Evolutionary conservation across 2,329 filamentous ascomycete genomes (phyloP).

Genomic region (Lachnellula hyalina): DNA sequence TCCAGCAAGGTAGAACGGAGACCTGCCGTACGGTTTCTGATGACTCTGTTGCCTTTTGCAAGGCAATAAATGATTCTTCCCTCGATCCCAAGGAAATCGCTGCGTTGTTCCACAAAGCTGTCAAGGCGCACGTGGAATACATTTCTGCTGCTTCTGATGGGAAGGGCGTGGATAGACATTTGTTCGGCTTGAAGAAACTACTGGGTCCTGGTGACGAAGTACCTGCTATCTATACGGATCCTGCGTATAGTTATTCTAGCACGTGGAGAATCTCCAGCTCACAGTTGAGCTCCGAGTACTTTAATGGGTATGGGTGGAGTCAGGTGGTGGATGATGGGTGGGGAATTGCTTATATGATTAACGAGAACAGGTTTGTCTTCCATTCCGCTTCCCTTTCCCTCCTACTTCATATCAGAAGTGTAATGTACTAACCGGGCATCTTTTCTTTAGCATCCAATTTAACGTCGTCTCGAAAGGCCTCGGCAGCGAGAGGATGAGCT

Average conservation of each 20-base stretch:
- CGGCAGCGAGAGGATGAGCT: slow-evolving; percentile 87
- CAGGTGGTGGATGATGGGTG: slow-evolving; percentile 96
- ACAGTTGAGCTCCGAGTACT: slow-evolving; percentile 93
- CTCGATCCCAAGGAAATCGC: slow-evolving; percentile 60
- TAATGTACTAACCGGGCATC: background rate
- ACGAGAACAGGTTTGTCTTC: slow-evolving; percentile 75
- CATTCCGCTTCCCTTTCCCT: background rate
- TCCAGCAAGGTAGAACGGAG: slow-evolving; percentile 94
- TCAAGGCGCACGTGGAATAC: slow-evolving; percentile 82
- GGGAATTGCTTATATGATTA: slow-evolving; percentile 99
- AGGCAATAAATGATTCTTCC: slow-evolving; percentile 69
- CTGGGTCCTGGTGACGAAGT: slow-evolving; percentile 74
- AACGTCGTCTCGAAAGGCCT: slow-evolving; percentile 94
- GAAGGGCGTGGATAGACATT: slow-evolving; percentile 88
- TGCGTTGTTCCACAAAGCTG: slow-evolving; percentile 74
- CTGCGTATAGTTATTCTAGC: slow-evolving; percentile 74
- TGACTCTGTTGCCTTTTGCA: slow-evolving; percentile 85
- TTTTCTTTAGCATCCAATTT: slow-evolving; percentile 72
- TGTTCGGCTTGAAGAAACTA: slow-evolving; percentile 95
- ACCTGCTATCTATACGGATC: slow-evolving; percentile 80
- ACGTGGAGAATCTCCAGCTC: slow-evolving; percentile 87
- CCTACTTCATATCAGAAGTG: background rate
- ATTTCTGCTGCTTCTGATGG: slow-evolving; percentile 85
- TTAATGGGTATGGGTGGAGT: slow-evolving; percentile 98
- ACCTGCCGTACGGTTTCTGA: slow-evolving; percentile 91